Base-by-base conservation (phyloP, 805 yeast species). In the Yarrowia osloensis region DNA sequence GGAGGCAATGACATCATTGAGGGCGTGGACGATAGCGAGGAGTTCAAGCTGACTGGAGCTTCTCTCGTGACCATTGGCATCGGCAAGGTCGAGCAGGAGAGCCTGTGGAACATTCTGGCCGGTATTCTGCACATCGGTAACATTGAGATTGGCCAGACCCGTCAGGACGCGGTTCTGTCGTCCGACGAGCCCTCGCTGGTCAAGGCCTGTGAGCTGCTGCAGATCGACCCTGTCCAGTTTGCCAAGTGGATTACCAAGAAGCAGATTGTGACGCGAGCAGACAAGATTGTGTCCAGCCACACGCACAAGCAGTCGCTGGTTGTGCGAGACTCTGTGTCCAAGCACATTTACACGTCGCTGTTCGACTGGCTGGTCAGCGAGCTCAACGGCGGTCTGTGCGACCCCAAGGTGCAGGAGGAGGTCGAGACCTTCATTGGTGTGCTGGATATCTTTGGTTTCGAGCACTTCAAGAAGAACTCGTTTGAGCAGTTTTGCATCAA, bases 401-500 rank as follows among this genome's bases (percentile, higher is more conserved):
- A 94, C 1, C 87, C 88, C 22, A 88, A 85, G 52, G 85, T 91
- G 39, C 83, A 81, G 46, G 79, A 81, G 26, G 78, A 86, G 40
- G 83, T 88, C 66, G 79, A 83, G 54, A 84, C 91, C 1, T 95
- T 94, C 73, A 94, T 94, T 74, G 99, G 99, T 77, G 98, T 94
- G 33, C 83, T 94, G 73, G 99, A 94, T 88, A 94, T 94, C 73
- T 94, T 94, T 75, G 99, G 99, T 26, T 94, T 94, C 77, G 99
- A 94, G 78, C 98, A 94, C 78, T 94, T 94, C 76, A 93, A 91
- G 71, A 87, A 85, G 73, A 94, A 94, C 79, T 92, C 97, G 9
- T 94, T 94, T 74, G 99, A 94, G 79, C 99, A 94, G 78, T 94
- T 94, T 78, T 94, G 99, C 81, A 93, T 93, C 79, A 93, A 93